Percentiles rank a stretch among this genome's conserved stretches.
Evolutionary conservation across 768 basidiomycete genomes (phyloP).

Genomic region (Tulasnella sp.): DNA sequence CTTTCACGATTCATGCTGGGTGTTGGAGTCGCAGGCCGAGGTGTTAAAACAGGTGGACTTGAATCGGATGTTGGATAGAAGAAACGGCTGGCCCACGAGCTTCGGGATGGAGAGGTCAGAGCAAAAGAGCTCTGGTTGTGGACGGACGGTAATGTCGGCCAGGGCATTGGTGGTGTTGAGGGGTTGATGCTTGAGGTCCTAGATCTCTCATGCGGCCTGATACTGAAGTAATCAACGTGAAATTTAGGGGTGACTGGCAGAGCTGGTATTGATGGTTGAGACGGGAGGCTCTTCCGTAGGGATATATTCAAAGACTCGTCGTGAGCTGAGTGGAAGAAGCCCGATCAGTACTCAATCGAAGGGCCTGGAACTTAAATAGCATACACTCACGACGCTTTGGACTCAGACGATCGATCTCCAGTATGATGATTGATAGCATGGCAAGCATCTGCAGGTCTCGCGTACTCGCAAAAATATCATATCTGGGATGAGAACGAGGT

Average conservation of each 20-base stretch:
- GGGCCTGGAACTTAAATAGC: background rate
- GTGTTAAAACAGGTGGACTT: background rate
- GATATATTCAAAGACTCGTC: background rate
- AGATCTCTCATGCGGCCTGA: constrained; percentile 23
- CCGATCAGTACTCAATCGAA: background rate
- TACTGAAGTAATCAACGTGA: constrained; percentile 50
- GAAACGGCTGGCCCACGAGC: constrained; percentile 60
- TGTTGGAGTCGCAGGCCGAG: background rate
- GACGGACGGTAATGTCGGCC: constrained; percentile 1
- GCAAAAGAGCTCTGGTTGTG: background rate
- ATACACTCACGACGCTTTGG: constrained; percentile 8
- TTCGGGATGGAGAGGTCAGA: constrained; percentile 33
- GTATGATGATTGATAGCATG: constrained; percentile 58
- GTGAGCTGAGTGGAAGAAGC: background rate
- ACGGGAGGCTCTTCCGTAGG: background rate
- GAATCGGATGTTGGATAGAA: background rate
- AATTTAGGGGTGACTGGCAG: constrained; percentile 2
- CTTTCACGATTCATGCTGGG: background rate
- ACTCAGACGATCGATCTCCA: constrained; percentile 34
- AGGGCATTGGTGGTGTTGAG: background rate
- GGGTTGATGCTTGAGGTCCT: background rate
- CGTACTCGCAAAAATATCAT: constrained; percentile 33
- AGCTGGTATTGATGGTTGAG: background rate
- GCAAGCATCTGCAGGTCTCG: constrained; percentile 77
- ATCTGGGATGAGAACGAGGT: constrained; percentile 27